Percentiles rank a stretch among this genome's conserved stretches.
Evolutionary conservation across 2,329 filamentous ascomycete species (phyloP).

Genomic region (Allantophomopsis cytisporea): DNA sequence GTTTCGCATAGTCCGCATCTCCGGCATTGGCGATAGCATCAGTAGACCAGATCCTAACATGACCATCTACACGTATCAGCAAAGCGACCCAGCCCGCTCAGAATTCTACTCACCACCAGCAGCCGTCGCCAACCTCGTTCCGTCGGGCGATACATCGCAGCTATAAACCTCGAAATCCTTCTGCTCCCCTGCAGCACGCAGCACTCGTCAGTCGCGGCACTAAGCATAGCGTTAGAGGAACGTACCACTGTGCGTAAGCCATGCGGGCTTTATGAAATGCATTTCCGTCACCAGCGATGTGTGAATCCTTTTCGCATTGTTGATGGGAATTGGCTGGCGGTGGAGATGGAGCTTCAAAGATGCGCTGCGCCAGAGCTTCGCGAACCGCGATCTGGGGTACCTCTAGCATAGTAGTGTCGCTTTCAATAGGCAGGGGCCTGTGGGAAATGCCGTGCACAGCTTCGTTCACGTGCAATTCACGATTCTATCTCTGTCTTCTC

Average conservation of each 20-base stretch:
- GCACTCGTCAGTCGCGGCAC: conserved; percentile 11
- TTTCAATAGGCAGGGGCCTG: not conserved
- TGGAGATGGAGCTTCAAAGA: conserved; percentile 1
- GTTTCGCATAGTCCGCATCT: conserved; percentile 57
- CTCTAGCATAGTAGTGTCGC: no score
- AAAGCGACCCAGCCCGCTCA: conserved; percentile 1
- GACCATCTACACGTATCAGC: conserved; percentile 52
- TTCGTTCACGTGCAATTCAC: no score
- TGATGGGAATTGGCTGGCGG: conserved; percentile 1
- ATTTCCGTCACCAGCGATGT: conserved; percentile 28
- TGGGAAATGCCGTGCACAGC: no score
- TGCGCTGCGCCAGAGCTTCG: not conserved
- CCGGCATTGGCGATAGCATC: conserved; percentile 79
- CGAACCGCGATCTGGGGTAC: no score
- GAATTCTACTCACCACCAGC: conserved; percentile 57
- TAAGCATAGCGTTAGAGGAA: conserved; percentile 15
- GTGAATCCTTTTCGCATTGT: conserved; percentile 13
- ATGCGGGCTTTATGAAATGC: conserved; percentile 88
- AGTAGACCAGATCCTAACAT: conserved; percentile 95
- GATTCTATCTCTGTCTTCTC: not conserved
- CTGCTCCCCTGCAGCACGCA: conserved; percentile 56
- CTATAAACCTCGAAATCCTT: conserved; percentile 99
- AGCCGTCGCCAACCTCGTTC: conserved; percentile 79
- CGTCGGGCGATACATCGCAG: conserved; percentile 93
- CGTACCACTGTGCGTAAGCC: conserved; percentile 84